A percentile compares a stretch with the other conserved stretches of the same genome.
Evolutionary conservation across 2,329 filamentous ascomycete species (phyloP).

Genomic region (Ustilaginoidea virens): DNA sequence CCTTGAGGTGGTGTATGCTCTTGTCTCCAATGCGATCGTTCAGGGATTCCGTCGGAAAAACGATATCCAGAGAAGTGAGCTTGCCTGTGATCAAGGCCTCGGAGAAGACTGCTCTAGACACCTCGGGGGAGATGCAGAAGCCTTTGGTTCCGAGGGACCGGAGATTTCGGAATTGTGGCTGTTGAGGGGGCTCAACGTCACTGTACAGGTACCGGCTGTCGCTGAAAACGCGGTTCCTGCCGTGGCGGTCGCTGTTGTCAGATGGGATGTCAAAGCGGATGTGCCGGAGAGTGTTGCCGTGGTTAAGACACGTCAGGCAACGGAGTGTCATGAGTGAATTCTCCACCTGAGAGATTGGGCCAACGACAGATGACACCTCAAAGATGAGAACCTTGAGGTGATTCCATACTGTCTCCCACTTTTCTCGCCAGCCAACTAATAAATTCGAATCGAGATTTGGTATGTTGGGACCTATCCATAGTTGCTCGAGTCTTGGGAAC

Average conservation of each 20-base stretch:
- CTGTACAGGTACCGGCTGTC: background rate
- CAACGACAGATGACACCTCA: conserved; percentile 8
- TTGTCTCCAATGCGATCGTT: conserved; percentile 10
- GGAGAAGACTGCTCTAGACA: conserved; percentile 11
- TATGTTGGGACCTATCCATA: conserved; percentile 13
- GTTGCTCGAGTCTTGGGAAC: conserved; percentile 15
- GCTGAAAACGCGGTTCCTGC: conserved; percentile 2
- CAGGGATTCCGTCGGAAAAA: conserved; percentile 16
- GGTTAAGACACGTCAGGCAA: conserved; percentile 13
- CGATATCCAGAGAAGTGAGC: conserved; percentile 19
- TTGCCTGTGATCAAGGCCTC: conserved; percentile 12
- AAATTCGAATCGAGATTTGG: conserved; percentile 9
- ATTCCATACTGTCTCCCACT: conserved; percentile 13
- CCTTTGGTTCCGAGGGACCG: conserved; percentile 14
- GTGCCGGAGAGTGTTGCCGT: conserved; percentile 11
- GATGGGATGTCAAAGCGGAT: conserved; percentile 17
- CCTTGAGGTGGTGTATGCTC: conserved; percentile 14
- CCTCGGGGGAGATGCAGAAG: conserved; percentile 11
- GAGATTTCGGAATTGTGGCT: conserved; percentile 11
- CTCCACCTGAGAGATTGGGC: conserved; percentile 8
- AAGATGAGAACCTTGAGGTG: conserved; percentile 15
- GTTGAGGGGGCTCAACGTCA: background rate
- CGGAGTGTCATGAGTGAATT: conserved; percentile 10
- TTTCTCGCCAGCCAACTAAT: conserved; percentile 4
- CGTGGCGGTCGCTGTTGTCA: conserved; percentile 9